Conservation (phyloP, 2,329 filamentous ascomycete species). For the Colletotrichum gloeosporioides region DNA sequence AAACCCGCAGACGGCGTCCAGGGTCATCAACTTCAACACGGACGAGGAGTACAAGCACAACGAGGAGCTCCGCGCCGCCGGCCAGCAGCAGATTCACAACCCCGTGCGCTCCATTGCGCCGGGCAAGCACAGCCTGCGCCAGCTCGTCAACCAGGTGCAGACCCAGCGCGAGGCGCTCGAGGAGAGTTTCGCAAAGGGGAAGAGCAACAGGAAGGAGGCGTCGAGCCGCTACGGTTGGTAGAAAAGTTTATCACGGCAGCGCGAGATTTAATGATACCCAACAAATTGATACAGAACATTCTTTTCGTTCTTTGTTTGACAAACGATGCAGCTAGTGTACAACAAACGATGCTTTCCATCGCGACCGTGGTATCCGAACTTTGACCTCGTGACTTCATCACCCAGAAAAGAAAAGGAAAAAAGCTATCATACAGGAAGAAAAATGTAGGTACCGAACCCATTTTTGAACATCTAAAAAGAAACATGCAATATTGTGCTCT, state of each 20-base stretch:
- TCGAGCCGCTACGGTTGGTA: conserved; percentile 85
- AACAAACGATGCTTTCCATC: not conserved
- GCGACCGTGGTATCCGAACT: not conserved
- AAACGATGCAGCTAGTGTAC: conserved; percentile 11
- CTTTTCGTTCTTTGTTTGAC: not conserved
- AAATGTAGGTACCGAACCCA: not conserved
- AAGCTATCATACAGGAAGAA: conserved; percentile 11
- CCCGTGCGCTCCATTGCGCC: conserved; percentile 83
- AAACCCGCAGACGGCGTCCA: conserved; percentile 55
- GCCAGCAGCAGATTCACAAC: conserved; percentile 77
- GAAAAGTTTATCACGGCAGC: not conserved
- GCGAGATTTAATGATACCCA: conserved; percentile 13
- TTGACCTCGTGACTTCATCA: conserved; percentile 7
- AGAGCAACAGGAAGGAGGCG: conserved; percentile 80
- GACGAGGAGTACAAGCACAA: conserved; percentile 88
- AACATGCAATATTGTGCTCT: conserved; percentile 19
- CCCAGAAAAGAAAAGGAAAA: not conserved
- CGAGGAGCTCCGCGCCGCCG: conserved; percentile 73
- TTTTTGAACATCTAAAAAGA: not conserved
- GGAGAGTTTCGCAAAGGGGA: conserved; percentile 86
- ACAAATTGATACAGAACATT: not conserved
- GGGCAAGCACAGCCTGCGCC: conserved; percentile 87
- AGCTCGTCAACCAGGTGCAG: conserved; percentile 83
- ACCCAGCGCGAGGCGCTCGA: conserved; percentile 87
- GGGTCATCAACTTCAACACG: conserved; percentile 86